phyloP scores from a whole-genome alignment of 2,329 filamentous ascomycete genomes.

The Parafenestella ontariensis region DNA sequence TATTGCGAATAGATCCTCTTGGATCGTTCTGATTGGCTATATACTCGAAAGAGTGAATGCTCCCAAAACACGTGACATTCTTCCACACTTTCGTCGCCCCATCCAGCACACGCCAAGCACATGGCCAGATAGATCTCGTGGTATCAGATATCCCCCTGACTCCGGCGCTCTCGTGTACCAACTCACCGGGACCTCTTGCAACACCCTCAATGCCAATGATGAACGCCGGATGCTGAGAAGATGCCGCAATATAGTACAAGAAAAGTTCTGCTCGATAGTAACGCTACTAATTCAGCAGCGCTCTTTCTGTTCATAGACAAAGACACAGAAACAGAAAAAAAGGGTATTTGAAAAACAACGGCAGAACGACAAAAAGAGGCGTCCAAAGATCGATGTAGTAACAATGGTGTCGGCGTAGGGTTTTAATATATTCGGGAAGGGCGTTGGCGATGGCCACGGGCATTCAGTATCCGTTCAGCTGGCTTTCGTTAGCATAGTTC shows the following conservation, averaged over 20 bases:
- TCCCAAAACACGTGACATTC: conserved; percentile 1
- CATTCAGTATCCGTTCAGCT: background rate
- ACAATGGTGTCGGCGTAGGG: background rate
- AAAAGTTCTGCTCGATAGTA: background rate
- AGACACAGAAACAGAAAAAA: background rate
- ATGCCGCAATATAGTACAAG: conserved; percentile 15
- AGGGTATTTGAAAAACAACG: conserved; percentile 3
- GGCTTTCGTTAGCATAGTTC: background rate
- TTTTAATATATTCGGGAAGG: background rate
- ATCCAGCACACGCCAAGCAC: background rate
- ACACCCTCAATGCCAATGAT: conserved; percentile 2
- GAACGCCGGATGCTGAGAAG: conserved; percentile 11
- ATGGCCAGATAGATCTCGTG: conserved; percentile 1
- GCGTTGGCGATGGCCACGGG: too few relatives aligned
- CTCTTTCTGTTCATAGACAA: background rate
- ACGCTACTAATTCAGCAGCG: background rate
- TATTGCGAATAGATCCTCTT: background rate
- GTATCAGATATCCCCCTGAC: background rate
- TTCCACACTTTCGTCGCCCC: background rate
- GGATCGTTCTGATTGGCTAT: background rate
- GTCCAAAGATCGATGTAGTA: background rate
- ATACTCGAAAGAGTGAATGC: background rate
- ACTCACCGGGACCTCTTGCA: background rate
- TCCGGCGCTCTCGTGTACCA: background rate
- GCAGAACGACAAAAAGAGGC: background rate